Evolutionary conservation across 441 rosid genomes (phyloP), one percentile per base, ranked within the genome.

Genomic region (Arabidopsis lyrata): DNA sequence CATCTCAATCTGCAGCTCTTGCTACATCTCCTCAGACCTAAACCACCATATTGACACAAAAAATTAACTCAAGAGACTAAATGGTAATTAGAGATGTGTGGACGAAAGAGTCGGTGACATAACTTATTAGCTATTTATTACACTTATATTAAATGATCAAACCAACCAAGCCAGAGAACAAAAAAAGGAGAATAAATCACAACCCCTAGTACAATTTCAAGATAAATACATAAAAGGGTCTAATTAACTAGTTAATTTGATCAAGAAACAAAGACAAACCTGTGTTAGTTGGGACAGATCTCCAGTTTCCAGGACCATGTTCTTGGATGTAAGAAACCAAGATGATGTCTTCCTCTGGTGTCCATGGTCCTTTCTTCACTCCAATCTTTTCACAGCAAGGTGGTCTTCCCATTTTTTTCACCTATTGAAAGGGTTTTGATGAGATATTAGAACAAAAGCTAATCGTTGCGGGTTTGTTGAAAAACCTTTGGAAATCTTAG

Each of bases 271-370:
- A n/a, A 27, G 6, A 53, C 22, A 11, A 83, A 90, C 99, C 99
- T 36, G 99, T 92, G 81, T 87, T 88, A 12, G 91, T 90, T 61
- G 99, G 99, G 38, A 95, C 99, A 72, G 96, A 91, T 92, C 99
- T 91, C 99, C 99, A 95, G 54, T 92, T 95, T n/a, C 98, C 97
- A 6, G 99, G 98, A 69, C 99, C 98, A 78, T 95, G 98, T 86
- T 91, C 87, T 84, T 93, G 98, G 68, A 95, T 91, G 78, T 93
- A 95, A 80, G 99, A 89, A 56, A 95, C 99, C 18, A 95, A 73
- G 68, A 95, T 90, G 86, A 95, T 89, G 80, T 95, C 99, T 76
- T 95, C 98, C 76, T 95, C 98, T 44, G 99, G 99, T 16, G 99
- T 95, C 99, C 99, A 95, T 62, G 97, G 99, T 55, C 99, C 99